These are phyloP conservation scores for Candida berthetii DNA, from an alignment of 805 yeast genomes.

Conservation along the genomic window DNA sequence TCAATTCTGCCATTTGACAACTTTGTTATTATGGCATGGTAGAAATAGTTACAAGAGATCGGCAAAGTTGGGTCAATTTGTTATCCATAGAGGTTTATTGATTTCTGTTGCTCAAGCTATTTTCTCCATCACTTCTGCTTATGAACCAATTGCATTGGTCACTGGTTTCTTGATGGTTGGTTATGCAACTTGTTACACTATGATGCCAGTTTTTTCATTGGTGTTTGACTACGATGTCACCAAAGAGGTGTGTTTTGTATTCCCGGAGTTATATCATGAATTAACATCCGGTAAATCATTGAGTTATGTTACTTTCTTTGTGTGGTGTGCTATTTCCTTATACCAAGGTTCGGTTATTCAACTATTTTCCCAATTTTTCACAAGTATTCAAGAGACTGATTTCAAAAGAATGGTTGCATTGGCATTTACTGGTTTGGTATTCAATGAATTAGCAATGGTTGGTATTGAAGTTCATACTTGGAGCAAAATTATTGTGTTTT, in stretches of 20 bases:
- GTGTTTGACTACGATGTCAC: constrained; percentile 89
- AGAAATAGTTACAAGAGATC: constrained; percentile 94
- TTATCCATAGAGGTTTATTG: constrained; percentile 91
- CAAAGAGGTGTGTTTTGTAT: constrained; percentile 79
- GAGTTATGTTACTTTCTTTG: constrained; percentile 81
- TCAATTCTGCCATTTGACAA: constrained; percentile 85
- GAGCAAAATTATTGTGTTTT: constrained; percentile 69
- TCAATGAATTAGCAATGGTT: constrained; percentile 91
- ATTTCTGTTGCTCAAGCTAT: constrained; percentile 95
- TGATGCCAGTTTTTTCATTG: constrained; percentile 95
- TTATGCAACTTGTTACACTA: constrained; percentile 92
- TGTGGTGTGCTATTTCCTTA: constrained; percentile 86
- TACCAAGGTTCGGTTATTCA: constrained; percentile 89
- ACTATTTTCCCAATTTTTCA: constrained; percentile 69
- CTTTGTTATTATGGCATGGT: constrained; percentile 93
- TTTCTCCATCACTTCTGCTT: constrained; percentile 76
- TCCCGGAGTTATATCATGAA: constrained; percentile 94
- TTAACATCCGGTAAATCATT: constrained; percentile 82
- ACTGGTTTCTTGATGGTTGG: constrained; percentile 99
- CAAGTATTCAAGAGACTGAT: constrained; percentile 46
- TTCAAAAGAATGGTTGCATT: constrained; percentile 81
- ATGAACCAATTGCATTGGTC: constrained; percentile 90
- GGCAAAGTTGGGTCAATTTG: constrained; percentile 92
- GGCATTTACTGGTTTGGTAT: constrained; percentile 70
- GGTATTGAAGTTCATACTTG: constrained; percentile 90